phyloP scores from a whole-genome alignment of 495 filamentous ascomycete species.

The Corynascus novoguineensis region DNA sequence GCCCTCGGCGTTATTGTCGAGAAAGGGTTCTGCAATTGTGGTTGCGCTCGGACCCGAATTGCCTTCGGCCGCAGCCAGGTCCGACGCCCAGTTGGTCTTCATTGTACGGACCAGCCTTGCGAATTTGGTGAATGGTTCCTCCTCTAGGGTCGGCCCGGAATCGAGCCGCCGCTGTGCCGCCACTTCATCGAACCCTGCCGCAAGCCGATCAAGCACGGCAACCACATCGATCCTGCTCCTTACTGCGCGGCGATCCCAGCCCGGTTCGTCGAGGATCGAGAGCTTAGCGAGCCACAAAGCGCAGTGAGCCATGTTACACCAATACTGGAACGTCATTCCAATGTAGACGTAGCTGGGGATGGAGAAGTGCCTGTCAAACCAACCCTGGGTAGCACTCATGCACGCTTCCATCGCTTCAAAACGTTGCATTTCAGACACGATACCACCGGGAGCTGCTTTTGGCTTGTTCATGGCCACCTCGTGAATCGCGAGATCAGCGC shows the following conservation, averaged over 20 bases:
- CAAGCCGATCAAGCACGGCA: conserved; percentile 26
- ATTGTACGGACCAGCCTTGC: conserved; percentile 15
- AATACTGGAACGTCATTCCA: conserved; percentile 29
- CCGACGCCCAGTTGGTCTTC: conserved; percentile 19
- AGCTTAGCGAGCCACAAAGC: conserved; percentile 28
- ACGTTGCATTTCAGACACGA: conserved; percentile 25
- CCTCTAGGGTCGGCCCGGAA: conserved; percentile 13
- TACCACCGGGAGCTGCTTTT: conserved; percentile 9
- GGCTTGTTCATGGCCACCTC: conserved; percentile 33
- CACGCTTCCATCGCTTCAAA: conserved; percentile 29
- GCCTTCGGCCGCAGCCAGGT: conserved; percentile 5
- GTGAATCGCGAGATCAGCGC: conserved; percentile 41
- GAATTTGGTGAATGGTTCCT: conserved; percentile 21
- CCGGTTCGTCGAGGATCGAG: conserved; percentile 30
- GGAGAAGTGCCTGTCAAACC: conserved; percentile 28
- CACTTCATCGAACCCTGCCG: conserved; percentile 17
- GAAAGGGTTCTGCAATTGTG: background rate
- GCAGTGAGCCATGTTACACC: conserved; percentile 29
- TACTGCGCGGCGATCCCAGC: conserved; percentile 31
- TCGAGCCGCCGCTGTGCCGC: conserved; percentile 10
- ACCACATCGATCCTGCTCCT: conserved; percentile 30
- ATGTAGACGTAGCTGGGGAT: conserved; percentile 24
- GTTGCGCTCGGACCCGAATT: background rate
- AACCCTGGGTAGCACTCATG: conserved; percentile 19
- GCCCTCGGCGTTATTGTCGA: conserved; percentile 7